Evolutionary conservation across 2,329 filamentous ascomycete genomes (phyloP).

Genomic region (Aspergillus sergii): DNA sequence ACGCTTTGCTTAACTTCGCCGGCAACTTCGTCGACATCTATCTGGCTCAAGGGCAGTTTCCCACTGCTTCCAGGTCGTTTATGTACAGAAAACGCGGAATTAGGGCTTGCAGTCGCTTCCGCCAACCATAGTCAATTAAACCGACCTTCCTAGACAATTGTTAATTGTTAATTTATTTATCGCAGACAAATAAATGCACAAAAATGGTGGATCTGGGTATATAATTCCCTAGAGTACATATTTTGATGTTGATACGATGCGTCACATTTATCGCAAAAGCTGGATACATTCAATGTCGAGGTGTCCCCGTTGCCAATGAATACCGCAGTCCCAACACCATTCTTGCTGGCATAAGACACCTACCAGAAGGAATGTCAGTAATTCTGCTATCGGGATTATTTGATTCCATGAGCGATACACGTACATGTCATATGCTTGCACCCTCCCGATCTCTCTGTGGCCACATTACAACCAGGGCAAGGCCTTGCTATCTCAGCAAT

Average conservation of each 20-base stretch:
- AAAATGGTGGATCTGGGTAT: neutral
- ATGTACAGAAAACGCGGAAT: neutral
- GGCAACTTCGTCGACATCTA: neutral
- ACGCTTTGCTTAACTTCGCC: neutral
- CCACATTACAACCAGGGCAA: constrained; percentile 17
- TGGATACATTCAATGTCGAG: constrained; percentile 13
- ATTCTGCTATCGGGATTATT: neutral
- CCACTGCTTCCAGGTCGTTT: neutral
- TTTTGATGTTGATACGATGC: neutral
- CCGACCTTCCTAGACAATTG: neutral
- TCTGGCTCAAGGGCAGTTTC: neutral
- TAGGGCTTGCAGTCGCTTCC: neutral
- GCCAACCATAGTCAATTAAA: neutral
- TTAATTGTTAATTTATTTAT: neutral
- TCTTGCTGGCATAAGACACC: constrained; percentile 18
- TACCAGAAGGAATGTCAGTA: constrained; percentile 10
- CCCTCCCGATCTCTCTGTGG: constrained; percentile 17
- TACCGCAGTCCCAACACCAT: constrained; percentile 25
- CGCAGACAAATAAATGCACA: too few species aligned
- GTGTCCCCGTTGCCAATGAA: constrained; percentile 16
- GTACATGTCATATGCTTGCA: constrained; percentile 23
- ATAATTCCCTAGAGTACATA: neutral
- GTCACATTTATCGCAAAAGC: too few species aligned
- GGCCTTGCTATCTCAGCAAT: constrained; percentile 13
- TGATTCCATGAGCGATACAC: neutral